These are phyloP conservation scores for Prunus salicina DNA, from an alignment of 306 rosid species.

Conservation along the genomic window DNA sequence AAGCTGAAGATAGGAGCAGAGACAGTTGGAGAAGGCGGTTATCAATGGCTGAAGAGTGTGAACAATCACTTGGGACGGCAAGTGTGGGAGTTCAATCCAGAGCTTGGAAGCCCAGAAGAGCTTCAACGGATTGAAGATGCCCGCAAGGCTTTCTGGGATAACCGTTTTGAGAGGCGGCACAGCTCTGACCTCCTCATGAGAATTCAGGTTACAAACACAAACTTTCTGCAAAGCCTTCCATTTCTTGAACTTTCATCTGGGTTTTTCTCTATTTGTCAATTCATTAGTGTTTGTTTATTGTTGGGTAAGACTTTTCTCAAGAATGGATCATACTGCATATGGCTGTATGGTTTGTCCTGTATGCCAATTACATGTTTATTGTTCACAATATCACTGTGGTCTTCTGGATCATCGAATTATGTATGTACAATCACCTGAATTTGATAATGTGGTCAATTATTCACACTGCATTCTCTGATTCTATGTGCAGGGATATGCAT, in stretches of 20 bases:
- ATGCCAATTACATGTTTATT: not conserved
- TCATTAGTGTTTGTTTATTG: not conserved
- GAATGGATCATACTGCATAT: not conserved
- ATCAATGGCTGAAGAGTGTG: constrained; percentile 23
- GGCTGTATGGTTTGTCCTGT: not conserved
- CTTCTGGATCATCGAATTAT: not conserved
- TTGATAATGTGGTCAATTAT: too few relatives aligned
- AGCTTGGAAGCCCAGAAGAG: constrained; percentile 31
- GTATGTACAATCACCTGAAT: not conserved
- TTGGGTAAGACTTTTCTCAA: not conserved
- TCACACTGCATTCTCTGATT: too few relatives aligned
- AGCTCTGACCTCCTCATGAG: constrained; percentile 42
- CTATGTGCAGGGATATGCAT: too few relatives aligned
- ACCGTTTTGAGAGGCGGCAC: constrained; percentile 35
- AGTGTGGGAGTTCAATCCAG: constrained; percentile 41
- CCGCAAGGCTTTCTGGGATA: constrained; percentile 26
- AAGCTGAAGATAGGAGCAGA: constrained; percentile 35
- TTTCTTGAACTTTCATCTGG: not conserved
- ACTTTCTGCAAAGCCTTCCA: not conserved
- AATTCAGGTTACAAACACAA: constrained; percentile 24
- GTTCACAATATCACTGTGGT: not conserved
- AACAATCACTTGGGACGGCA: constrained; percentile 38
- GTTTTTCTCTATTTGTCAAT: not conserved
- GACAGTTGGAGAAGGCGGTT: constrained; percentile 16
- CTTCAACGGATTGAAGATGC: constrained; percentile 32